Percentiles rank a stretch among this genome's conserved stretches.
Evolutionary conservation across 164 flowering plant species (phyloP).

Genomic region (Liriodendron chinense): DNA sequence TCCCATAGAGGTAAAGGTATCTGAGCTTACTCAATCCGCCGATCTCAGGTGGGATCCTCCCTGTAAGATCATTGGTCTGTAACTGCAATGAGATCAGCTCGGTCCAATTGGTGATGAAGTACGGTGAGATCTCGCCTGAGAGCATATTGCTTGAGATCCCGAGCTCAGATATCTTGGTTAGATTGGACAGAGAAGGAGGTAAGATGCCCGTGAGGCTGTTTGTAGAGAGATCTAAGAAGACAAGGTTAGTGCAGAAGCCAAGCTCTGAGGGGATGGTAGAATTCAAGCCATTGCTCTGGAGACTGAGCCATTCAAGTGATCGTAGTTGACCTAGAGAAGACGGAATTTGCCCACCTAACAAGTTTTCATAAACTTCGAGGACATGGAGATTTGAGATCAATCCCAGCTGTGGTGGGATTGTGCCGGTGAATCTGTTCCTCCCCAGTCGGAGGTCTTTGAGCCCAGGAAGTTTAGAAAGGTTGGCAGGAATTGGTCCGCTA

Average conservation of each 20-base stretch:
- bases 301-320: conserved; percentile 15
- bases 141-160: conserved; percentile 19
- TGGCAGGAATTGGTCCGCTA: conserved; percentile 35
- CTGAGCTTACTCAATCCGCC: conserved; percentile 11
- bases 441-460: conserved; percentile 14
- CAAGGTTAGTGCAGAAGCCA: conserved; percentile 25
- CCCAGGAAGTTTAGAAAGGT: conserved; percentile 33
- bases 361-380: conserved; percentile 11
- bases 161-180: conserved; percentile 15
- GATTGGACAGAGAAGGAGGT: conserved; percentile 20
- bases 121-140: conserved; percentile 24
- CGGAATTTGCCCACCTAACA: conserved; percentile 23
- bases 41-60: conserved; percentile 26
- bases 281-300: conserved; percentile 11
- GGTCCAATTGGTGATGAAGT: conserved; percentile 29
- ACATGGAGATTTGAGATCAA: conserved; percentile 19
- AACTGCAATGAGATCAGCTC: conserved; percentile 25
- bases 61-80: conserved; percentile 12
- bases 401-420: conserved; percentile 29
- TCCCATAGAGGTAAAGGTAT: conserved; percentile 7
- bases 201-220: conserved; percentile 21
- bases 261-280: conserved; percentile 29
- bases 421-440: conserved; percentile 14
- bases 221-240: conserved; percentile 9
- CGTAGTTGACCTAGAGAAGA: conserved; percentile 32